Evolutionary conservation across 2,329 filamentous ascomycete species (phyloP).

Genomic region (Septoria linicola): DNA sequence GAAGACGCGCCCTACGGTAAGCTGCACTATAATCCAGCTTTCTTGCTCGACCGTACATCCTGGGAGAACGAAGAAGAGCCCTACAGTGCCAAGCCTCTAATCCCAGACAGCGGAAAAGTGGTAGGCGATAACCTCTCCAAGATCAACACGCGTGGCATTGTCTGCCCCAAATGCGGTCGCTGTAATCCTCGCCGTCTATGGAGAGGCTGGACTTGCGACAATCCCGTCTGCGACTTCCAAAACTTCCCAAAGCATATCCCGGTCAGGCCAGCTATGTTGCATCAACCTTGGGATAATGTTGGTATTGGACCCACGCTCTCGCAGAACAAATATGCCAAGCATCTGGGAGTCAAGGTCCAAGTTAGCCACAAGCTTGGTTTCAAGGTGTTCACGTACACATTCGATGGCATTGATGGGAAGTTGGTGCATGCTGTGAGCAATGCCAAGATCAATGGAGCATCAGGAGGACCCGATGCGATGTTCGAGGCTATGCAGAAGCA

Average conservation of each 20-base stretch:
- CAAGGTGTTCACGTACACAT: constrained; percentile 46
- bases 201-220: constrained; percentile 62
- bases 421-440: constrained; percentile 60
- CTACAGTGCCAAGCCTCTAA: constrained; percentile 43
- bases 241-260: constrained; percentile 30
- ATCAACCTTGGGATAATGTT: constrained; percentile 32
- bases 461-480: constrained; percentile 60
- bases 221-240: constrained; percentile 48
- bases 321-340: constrained; percentile 32
- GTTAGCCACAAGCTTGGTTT: constrained; percentile 41
- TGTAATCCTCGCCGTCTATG: constrained; percentile 63
- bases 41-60: constrained; percentile 55
- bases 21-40: constrained; percentile 56
- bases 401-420: constrained; percentile 47
- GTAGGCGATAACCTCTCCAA: constrained; percentile 51
- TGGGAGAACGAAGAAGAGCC: constrained; percentile 44
- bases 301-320: constrained; percentile 33
- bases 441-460: constrained; percentile 50
- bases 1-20: constrained; percentile 30
- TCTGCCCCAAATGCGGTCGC: constrained; percentile 63
- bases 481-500: constrained; percentile 50
- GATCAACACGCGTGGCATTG: constrained; percentile 61
- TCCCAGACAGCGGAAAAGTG: constrained; percentile 41
- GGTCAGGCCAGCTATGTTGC: constrained; percentile 27
- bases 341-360: constrained; percentile 35